Base-by-base conservation (phyloP, 2,329 filamentous ascomycete species). In the Beauveria medogensis region DNA sequence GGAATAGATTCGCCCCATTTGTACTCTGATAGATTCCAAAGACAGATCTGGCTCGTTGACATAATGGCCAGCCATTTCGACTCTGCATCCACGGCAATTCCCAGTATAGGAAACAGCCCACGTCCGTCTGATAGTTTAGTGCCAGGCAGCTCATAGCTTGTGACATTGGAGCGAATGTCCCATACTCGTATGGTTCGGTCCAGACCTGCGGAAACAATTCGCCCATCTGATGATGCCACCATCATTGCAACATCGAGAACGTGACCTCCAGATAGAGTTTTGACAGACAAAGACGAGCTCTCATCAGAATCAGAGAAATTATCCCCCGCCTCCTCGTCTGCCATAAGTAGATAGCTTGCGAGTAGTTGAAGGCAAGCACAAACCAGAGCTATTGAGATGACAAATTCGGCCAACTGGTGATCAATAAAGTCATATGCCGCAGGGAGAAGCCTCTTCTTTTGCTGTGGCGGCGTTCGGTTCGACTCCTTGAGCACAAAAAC, bases 281-380 rank as follows among this genome's bases (percentile, higher is more conserved):
- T 82, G 52, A 90, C 78, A 0, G 80, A 81, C 14, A 92, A 72
- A 1, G 82, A 73, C 0, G 82, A 77, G 28, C 62, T 65, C 2
- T 50, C 50, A 2, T 53, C 53, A 24, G 77, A 73, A 34, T 79
- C 75, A n/a, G 78, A 74, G 0, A 70, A 74, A 7, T 80, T 77
- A 5, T 78, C 74, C 9, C 80, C 75, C 7, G 75, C 74, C 2
- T 79, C 77, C 60, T 80, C 74, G 59, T 88, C 84, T 62, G 87
- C 85, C 81, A 85, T 89, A 0, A 93, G 75, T 6, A 93, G 77
- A 67, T 89, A 90, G 64, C 87, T 90, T 77, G 90, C 90, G 8
- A 92, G 77, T 8, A 92, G 73, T 2, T 85, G 84, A 28, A 92
- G 81, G 20, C 82, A 82, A 9, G 85, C 85, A 18, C 88, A 76